Conservation (phyloP, 1,284 basidiomycete species). For the Tetrapyrgos nigripes region DNA sequence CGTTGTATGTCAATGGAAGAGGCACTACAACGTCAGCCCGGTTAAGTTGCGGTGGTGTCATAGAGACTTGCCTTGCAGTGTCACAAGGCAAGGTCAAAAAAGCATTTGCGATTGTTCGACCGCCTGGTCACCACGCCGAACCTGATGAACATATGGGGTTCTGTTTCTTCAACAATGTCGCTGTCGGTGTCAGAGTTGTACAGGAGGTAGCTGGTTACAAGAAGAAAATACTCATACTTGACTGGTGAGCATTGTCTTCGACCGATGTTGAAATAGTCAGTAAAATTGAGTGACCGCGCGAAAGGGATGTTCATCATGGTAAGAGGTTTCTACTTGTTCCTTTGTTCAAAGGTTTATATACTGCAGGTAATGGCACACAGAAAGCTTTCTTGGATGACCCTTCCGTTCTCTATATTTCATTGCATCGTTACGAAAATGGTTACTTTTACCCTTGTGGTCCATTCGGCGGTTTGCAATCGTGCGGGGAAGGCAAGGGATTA, state of each 20-base stretch:
- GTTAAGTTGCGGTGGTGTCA: conserved; percentile 93
- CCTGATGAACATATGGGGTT: conserved; percentile 99
- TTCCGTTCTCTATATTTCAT: conserved; percentile 92
- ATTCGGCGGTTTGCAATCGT: conserved; percentile 87
- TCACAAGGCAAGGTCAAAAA: conserved; percentile 85
- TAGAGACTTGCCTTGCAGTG: conserved; percentile 90
- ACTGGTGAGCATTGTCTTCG: conserved; percentile 73
- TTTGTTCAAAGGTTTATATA: conserved; percentile 2
- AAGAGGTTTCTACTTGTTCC: conserved; percentile 18
- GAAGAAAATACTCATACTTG: conserved; percentile 89
- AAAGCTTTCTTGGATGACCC: conserved; percentile 93
- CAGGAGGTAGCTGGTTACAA: conserved; percentile 67
- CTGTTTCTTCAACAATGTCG: conserved; percentile 99
- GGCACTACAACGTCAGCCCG: conserved; percentile 87
- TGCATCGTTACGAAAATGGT: conserved; percentile 94
- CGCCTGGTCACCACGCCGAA: conserved; percentile 98
- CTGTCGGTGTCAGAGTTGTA: conserved; percentile 87
- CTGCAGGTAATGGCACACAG: conserved; percentile 93
- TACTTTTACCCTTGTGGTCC: conserved; percentile 92
- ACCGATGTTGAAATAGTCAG: neutral
- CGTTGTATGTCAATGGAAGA: conserved; percentile 88
- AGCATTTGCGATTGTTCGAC: conserved; percentile 94
- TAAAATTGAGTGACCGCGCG: neutral
- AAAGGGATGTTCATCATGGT: conserved; percentile 98
- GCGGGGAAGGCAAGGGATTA: conserved; percentile 82